Evolutionary conservation across 1,284 basidiomycete genomes (phyloP), one percentile per base, ranked within the genome.

Genomic region (Cryptococcus sp.): DNA sequence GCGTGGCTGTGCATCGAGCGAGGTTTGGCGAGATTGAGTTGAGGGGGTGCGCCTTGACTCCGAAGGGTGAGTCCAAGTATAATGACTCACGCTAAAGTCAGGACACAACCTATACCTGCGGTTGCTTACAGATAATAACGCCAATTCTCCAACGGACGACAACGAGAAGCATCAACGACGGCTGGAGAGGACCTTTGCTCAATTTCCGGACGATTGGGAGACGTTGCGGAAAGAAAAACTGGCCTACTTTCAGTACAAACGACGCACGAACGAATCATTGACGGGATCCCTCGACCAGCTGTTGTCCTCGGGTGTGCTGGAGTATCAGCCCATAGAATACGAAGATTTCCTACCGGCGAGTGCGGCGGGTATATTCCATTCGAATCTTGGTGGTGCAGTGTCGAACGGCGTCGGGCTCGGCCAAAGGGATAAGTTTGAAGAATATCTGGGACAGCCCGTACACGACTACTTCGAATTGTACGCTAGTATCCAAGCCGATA

Each of bases 1-100:
- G 31, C 44, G 40, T 41, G 5, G 77, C 75, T 2, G 69, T 63
- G 31, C 80, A 81, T 64, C 74, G 75, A 27, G 80, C 80, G 3
- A 71, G 80, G n/a, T 81, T 81, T 58, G 80, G 80, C 11, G 80
- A 81, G 68, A 80, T 81, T 49, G 80, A 81, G 62, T 74, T 75
- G 51, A 66, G 80, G 35, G 78, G 80, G 2, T 72, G 73, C 41
- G 79, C 79, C 1, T 57, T 81, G 27, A 81, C 80, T 6, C 66
- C 60, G 16, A 74, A 74, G 60, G 79, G 79, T 44, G 59, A 65
- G 50, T 54, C 27, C 10, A 8, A 35, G 31, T 13, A 13, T 25
- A 60, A 47, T 66, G n/a, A 45, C n/a, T 23, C 13, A 5, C 31
- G 17, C 23, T 62, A 23, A 57, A 61, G 57, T 46, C 31, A 62